phyloP scores from a whole-genome alignment of 139 green algal species.

The Coelastrella sp. region DNA sequence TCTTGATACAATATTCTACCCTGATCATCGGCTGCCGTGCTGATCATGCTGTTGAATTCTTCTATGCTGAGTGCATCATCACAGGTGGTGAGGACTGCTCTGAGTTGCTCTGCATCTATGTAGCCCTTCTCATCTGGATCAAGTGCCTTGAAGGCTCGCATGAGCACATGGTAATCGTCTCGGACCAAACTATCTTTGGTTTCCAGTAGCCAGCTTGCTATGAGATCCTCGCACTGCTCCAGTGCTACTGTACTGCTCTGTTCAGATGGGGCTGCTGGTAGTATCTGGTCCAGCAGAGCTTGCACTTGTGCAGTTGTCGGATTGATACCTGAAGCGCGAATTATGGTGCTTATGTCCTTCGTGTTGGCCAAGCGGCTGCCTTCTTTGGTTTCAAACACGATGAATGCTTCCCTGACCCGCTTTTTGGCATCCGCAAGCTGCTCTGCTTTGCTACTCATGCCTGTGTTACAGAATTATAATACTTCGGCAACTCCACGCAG shows the following conservation, averaged over 20 bases:
- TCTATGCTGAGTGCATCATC: slow-evolving; percentile 19
- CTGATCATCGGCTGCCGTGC: slow-evolving; percentile 25
- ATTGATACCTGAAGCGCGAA: slow-evolving; percentile 11
- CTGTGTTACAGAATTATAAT: neutral
- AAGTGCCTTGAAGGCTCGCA: slow-evolving; percentile 25
- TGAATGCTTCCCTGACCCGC: slow-evolving; percentile 27
- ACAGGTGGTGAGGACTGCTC: neutral
- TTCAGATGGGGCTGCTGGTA: slow-evolving; percentile 3
- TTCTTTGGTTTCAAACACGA: slow-evolving; percentile 24
- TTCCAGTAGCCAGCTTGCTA: slow-evolving; percentile 36
- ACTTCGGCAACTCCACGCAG: neutral
- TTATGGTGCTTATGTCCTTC: slow-evolving; percentile 3
- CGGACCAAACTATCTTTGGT: neutral
- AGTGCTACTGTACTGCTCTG: slow-evolving; percentile 1
- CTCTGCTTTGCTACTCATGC: slow-evolving; percentile 4
- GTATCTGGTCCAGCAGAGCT: neutral
- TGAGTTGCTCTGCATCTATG: slow-evolving; percentile 25
- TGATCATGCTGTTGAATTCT: slow-evolving; percentile 4
- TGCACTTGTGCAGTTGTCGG: slow-evolving; percentile 14
- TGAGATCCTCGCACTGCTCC: slow-evolving; percentile 1
- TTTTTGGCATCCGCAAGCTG: slow-evolving; percentile 24
- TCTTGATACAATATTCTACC: slow-evolving; percentile 15
- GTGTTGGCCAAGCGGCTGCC: slow-evolving; percentile 6
- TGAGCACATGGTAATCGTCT: slow-evolving; percentile 27
- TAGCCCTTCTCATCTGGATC: slow-evolving; percentile 32